phyloP scores from a whole-genome alignment of 306 rosid species.

The Ochetophila trinervis region DNA sequence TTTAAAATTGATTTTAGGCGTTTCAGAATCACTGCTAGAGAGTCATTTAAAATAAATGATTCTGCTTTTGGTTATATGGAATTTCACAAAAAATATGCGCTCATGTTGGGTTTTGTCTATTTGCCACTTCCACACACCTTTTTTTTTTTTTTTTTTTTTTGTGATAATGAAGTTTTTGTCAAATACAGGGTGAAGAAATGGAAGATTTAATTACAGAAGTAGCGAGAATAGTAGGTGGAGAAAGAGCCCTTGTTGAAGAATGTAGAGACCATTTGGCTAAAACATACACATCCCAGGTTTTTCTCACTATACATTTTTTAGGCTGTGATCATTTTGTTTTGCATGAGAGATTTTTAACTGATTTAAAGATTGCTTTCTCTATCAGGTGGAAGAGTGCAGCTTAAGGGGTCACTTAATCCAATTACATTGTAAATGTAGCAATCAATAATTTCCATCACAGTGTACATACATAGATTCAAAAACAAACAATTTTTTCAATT shows the following conservation, averaged over 20 bases:
- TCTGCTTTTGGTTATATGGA: too few species aligned
- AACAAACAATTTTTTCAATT: too few species aligned
- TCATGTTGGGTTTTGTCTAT: neutral
- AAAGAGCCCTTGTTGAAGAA: constrained; percentile 66
- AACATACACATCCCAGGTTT: constrained; percentile 62
- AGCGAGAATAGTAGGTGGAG: constrained; percentile 64
- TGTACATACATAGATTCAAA: too few species aligned
- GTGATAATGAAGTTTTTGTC: constrained; percentile 24
- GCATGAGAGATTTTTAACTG: neutral
- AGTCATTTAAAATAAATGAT: too few species aligned
- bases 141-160: too few species aligned
- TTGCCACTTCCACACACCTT: neutral
- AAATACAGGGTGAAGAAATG: constrained; percentile 64
- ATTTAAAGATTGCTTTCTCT: neutral
- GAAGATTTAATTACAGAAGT: constrained; percentile 63
- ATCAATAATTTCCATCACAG: neutral
- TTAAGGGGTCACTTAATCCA: constrained; percentile 70
- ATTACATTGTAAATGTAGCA: constrained; percentile 19
- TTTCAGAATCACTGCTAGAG: too few species aligned
- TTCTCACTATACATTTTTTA: constrained; percentile 1
- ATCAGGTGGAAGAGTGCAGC: constrained; percentile 82
- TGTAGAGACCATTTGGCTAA: constrained; percentile 54
- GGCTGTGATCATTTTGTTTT: neutral
- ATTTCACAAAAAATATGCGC: too few species aligned
- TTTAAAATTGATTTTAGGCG: too few species aligned